Base-by-base conservation (phyloP, 306 rosid genomes). In the Sophora flavescens region DNA sequence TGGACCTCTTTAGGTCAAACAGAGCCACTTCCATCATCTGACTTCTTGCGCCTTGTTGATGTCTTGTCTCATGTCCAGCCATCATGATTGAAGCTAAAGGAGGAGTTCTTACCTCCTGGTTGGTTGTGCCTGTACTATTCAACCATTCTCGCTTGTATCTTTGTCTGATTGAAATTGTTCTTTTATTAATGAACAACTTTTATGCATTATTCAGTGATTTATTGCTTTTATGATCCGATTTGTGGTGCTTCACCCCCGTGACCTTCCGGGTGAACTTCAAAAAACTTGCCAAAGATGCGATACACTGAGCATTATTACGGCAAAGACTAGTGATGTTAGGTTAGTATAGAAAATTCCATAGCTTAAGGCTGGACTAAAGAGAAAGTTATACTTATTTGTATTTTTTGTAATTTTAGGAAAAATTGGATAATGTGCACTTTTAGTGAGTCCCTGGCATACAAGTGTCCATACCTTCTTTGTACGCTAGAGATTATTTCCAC, bases 321-420 rank as follows among this genome's bases (percentile, higher is more conserved):
- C 97, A 38, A 86, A 73, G 98, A 95, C 80, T 95, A n/a, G 98
- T 85, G n/a, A 95, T 95, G 98, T 96, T 95, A 50, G 98, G 98
- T 95, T 59, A 72, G 95, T 67, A 80, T 65, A n/a, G 45, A 70
- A 71, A 45, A 58, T 78, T 78, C 35, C 69, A 12, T 48, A 59
- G 56, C 44, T 42, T 44, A 33, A 35, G 39, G 48, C 53, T 81
- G 60, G 59, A 70, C 72, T 8, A 78, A 47, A 48, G 74, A 54
- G 51, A 61, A 30, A 61, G 74, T 63, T n/a, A 63, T 50, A 44
- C 59, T 63, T 11, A n/a, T 17, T 53, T 77, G 39, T 47, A 14
- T n/a, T n/a, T 45, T 57, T 57, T 50, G 54, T 63, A 45, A 16
- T 84, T 87, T 62, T 83, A 95, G 98, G 98, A 75, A 95, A 95